These are phyloP conservation scores for Trichophyton rubrum DNA, from an alignment of 2,329 filamentous ascomycete species.

Conservation along the genomic window DNA sequence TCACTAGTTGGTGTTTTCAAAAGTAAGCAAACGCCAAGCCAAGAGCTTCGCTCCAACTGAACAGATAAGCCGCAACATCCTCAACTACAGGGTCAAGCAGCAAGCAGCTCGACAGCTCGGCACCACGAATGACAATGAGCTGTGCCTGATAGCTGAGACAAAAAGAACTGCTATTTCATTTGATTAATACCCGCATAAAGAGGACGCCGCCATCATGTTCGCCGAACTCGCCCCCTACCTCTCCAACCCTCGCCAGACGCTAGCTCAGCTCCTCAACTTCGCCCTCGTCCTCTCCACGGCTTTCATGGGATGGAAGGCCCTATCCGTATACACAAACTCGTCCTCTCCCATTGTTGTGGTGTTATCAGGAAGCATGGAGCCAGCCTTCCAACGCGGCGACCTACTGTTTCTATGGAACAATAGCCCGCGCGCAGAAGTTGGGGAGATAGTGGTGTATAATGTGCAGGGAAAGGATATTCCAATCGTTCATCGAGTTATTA, in stretches of 20 bases:
- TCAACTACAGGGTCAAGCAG: background rate
- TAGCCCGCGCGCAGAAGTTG: constrained; percentile 49
- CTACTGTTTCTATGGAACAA: constrained; percentile 54
- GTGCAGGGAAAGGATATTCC: constrained; percentile 90
- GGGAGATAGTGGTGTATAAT: constrained; percentile 69
- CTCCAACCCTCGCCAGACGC: constrained; percentile 63
- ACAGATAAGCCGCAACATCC: constrained; percentile 2
- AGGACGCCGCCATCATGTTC: constrained; percentile 44
- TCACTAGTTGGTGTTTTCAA: background rate
- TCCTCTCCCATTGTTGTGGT: constrained; percentile 57
- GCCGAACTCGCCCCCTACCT: constrained; percentile 47
- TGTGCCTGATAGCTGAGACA: background rate
- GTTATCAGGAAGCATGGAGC: constrained; percentile 55
- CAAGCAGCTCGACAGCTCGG: background rate
- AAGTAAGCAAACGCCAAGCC: background rate
- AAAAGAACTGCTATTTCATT: background rate
- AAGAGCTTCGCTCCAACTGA: background rate
- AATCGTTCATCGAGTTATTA: constrained; percentile 86
- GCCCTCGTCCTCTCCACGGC: constrained; percentile 79
- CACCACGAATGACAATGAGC: background rate
- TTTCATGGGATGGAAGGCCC: constrained; percentile 91
- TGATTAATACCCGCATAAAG: background rate
- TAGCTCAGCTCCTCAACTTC: constrained; percentile 78
- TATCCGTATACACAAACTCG: constrained; percentile 65
- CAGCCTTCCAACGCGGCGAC: constrained; percentile 53